These are phyloP conservation scores for Metarhizium humberi DNA, from an alignment of 2,329 filamentous ascomycete genomes.

Conservation along the genomic window DNA sequence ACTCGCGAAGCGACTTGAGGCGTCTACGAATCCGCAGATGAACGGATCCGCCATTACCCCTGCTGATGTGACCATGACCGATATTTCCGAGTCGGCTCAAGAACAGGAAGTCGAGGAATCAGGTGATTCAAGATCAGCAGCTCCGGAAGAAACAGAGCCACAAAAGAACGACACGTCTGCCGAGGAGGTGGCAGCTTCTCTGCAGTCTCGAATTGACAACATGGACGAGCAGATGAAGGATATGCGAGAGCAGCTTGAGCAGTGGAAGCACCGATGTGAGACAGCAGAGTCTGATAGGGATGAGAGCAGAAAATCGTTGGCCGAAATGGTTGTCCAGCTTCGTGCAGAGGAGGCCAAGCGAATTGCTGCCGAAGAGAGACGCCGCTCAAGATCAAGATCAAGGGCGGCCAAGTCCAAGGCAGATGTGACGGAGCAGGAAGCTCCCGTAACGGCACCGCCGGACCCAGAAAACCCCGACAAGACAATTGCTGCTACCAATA, in stretches of 20 bases:
- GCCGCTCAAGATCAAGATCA: conserved; percentile 25
- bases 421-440: conserved; percentile 1
- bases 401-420: conserved; percentile 2
- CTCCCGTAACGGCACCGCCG: background rate
- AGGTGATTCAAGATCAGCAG: background rate
- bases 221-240: conserved; percentile 75
- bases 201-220: conserved; percentile 62
- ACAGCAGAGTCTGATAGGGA: conserved; percentile 70
- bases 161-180: conserved; percentile 1
- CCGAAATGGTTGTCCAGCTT: conserved; percentile 81
- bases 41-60: conserved; percentile 18
- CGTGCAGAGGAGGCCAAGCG: conserved; percentile 53
- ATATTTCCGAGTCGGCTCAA: conserved; percentile 10
- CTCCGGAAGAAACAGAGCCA: background rate
- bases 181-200: conserved; percentile 17
- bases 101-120: background rate
- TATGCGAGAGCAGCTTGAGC: conserved; percentile 70
- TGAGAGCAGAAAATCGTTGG: conserved; percentile 62
- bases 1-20: conserved; percentile 60
- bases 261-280: conserved; percentile 69
- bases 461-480: background rate
- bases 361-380: conserved; percentile 31
- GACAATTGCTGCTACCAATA: conserved; percentile 7
- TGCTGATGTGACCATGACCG: conserved; percentile 14
- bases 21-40: conserved; percentile 31